phyloP scores from a whole-genome alignment of 768 basidiomycete genomes.

The Suillus decipiens region DNA sequence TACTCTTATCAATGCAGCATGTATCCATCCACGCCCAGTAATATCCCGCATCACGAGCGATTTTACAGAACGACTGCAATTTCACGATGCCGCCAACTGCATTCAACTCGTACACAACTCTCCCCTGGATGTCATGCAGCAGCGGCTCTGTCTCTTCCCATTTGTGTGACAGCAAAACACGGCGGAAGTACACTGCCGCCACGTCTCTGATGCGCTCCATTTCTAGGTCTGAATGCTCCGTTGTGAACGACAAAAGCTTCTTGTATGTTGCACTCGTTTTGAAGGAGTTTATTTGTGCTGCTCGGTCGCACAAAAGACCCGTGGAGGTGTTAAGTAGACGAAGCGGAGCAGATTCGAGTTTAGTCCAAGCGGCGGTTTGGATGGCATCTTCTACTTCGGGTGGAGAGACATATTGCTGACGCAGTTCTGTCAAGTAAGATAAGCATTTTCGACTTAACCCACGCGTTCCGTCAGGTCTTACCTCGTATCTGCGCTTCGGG shows the following conservation, averaged over 20 bases:
- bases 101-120: not conserved
- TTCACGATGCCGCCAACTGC: not conserved
- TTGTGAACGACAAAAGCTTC: not conserved
- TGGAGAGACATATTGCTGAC: not conserved
- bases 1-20: not conserved
- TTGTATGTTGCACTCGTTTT: not conserved
- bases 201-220: not conserved
- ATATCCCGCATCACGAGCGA: not conserved
- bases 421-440: not conserved
- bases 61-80: not conserved
- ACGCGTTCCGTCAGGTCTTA: not conserved
- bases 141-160: not conserved
- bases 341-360: not conserved
- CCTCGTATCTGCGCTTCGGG: not conserved
- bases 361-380: not conserved
- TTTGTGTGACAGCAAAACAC: not conserved
- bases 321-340: not conserved
- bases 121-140: not conserved
- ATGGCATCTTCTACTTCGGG: not conserved
- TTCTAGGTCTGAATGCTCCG: not conserved
- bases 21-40: not conserved
- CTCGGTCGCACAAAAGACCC: not conserved
- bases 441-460: not conserved
- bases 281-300: not conserved
- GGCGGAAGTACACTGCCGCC: not conserved